phyloP scores from a whole-genome alignment of 192 early-diverging fungal species.

The Polychytrium aggregatum region DNA sequence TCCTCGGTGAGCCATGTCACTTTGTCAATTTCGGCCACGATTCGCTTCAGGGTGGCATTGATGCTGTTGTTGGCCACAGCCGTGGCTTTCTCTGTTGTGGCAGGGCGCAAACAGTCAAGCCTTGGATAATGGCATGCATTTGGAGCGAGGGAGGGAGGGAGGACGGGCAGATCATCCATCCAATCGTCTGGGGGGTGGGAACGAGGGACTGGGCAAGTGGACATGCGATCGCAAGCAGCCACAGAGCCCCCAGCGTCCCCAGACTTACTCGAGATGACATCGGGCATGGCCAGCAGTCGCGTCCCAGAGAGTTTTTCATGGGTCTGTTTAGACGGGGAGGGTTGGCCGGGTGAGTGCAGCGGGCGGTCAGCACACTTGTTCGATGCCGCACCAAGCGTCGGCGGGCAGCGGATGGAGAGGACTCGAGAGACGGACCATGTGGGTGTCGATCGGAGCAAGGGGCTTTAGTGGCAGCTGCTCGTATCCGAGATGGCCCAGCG shows the following conservation, averaged over 20 bases:
- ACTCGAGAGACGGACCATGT: background rate
- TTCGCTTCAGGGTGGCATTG: slow-evolving; percentile 10
- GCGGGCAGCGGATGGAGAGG: background rate
- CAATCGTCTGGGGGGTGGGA: too few species aligned
- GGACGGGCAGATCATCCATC: too few species aligned
- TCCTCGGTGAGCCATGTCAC: slow-evolving; percentile 18
- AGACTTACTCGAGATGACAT: background rate
- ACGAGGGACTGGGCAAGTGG: too few species aligned
- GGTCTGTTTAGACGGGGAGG: background rate
- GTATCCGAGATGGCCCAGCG: slow-evolving; percentile 19
- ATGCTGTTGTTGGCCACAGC: slow-evolving; percentile 4
- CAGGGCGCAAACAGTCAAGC: background rate
- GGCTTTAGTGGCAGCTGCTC: slow-evolving; percentile 21
- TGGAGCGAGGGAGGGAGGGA: too few species aligned
- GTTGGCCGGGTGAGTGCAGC: background rate
- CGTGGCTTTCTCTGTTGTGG: slow-evolving; percentile 1
- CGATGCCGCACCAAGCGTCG: background rate
- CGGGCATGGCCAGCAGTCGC: background rate
- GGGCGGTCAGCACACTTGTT: background rate
- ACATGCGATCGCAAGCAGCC: background rate
- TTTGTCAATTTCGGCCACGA: slow-evolving; percentile 22
- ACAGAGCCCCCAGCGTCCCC: background rate
- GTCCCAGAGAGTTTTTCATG: background rate
- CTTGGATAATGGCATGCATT: background rate
- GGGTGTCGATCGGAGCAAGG: slow-evolving; percentile 9